Evolutionary conservation across 73 alveolate species (phyloP), one percentile per base, ranked within the genome.

Genomic region (Symbiodinium natans): DNA sequence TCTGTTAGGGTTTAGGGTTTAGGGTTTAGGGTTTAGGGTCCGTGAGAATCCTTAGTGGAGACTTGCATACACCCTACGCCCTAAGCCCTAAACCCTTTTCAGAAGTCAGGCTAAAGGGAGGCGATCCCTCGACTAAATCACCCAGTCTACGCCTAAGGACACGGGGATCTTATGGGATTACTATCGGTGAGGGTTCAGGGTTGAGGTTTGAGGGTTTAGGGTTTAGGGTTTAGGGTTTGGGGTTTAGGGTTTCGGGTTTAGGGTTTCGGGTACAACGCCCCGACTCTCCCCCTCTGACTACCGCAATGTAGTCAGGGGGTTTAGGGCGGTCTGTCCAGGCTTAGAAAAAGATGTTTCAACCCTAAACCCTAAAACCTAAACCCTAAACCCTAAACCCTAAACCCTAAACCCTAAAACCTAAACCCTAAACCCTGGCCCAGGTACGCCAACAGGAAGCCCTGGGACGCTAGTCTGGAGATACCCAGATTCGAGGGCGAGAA

Each of bases 391-490:
- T 56, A 9, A 56, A 56, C 74, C 74, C 74, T 56, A 56, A 56
- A 56, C 74, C 25, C 74, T 56, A 56, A 56, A 56, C 74, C 31
- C 74, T 56, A 56, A 56, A 19, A 13, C 74, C 74, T 19, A 56
- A 56, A 46, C 59, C 59, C 59, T 46, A 46, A 46, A 46, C 59
- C 77, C 77, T 13, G 33, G 29, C 25, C 27, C 84, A 73, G 84
- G 84, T 90, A 90, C 96, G 43, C 31, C 54, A 90, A 63, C 87
- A 39, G 96, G 39, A 71, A 90, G 88, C 96, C 96, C 10, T 90
- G 96, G 96, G 96, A 90, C 48, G 43, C 56, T 11, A 90, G 56
- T 25, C 52, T 90, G 48, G 41, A 38, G 52, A 90, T 90, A 31
- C 96, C 96, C 77, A 41, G 96, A 40, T 90, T 90, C 96, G 52